Conservation (phyloP, 1,139 yeast genomes). For the Schwanniomyces etchellsii region DNA sequence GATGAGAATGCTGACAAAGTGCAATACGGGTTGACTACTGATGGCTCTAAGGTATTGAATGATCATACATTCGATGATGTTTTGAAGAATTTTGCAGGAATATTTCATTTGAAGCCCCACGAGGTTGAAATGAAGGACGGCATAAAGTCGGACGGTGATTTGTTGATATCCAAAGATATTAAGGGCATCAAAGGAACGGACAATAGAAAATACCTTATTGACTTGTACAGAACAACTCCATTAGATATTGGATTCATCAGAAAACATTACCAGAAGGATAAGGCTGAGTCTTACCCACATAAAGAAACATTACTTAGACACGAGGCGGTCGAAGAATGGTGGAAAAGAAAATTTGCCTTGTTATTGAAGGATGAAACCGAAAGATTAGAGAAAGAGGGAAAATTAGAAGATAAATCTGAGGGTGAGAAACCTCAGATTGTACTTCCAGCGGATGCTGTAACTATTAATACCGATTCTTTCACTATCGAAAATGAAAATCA, state of each 20-base stretch:
- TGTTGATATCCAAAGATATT: constrained; percentile 69
- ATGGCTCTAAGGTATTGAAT: constrained; percentile 42
- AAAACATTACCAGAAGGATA: constrained; percentile 35
- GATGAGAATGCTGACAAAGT: constrained; percentile 43
- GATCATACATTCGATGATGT: constrained; percentile 48
- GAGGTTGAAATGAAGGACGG: constrained; percentile 35
- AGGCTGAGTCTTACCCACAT: constrained; percentile 67
- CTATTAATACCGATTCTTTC: constrained; percentile 80
- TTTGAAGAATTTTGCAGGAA: constrained; percentile 60
- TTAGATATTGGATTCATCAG: constrained; percentile 75
- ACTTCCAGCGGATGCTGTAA: constrained; percentile 51
- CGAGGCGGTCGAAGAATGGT: constrained; percentile 91
- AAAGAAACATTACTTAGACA: constrained; percentile 72
- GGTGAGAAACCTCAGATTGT: constrained; percentile 46
- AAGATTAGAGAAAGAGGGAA: constrained; percentile 41
- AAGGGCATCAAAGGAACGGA: constrained; percentile 88
- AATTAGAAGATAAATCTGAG: constrained; percentile 21
- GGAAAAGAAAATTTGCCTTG: constrained; percentile 62
- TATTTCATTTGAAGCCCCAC: constrained; percentile 75
- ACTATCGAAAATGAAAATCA: constrained; percentile 36
- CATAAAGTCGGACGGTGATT: constrained; percentile 33
- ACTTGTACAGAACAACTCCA: constrained; percentile 79
- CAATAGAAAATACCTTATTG: constrained; percentile 78
- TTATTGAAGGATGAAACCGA: constrained; percentile 48
- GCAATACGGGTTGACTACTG: constrained; percentile 71